phyloP scores from a whole-genome alignment of 1,284 basidiomycete genomes.

The Chiua sp. region DNA sequence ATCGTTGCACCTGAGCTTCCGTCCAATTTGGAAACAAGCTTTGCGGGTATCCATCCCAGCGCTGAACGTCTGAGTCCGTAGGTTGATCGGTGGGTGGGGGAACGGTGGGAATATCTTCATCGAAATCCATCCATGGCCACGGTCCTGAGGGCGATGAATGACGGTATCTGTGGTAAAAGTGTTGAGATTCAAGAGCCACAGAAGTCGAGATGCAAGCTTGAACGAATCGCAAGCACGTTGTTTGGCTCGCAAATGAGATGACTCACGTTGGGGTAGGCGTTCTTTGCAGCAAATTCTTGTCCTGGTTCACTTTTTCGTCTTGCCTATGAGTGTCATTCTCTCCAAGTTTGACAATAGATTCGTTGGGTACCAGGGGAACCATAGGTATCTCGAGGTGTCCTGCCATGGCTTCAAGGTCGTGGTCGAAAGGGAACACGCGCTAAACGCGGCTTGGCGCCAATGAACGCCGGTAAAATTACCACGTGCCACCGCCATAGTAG shows the following conservation, averaged over 20 bases:
- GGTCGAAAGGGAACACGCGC: constrained; percentile 6
- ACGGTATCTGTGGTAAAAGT: constrained; percentile 33
- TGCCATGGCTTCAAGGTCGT: constrained; percentile 13
- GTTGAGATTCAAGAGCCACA: background rate
- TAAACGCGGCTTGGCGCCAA: background rate
- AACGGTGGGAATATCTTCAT: constrained; percentile 24
- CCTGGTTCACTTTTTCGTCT: background rate
- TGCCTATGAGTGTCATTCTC: constrained; percentile 1
- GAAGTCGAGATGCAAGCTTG: background rate
- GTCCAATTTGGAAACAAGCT: constrained; percentile 60
- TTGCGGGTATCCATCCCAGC: constrained; percentile 56
- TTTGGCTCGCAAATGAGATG: background rate
- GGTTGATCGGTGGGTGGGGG: background rate
- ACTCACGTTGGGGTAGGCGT: constrained; percentile 32
- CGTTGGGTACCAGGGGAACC: constrained; percentile 16
- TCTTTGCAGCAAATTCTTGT: constrained; percentile 11
- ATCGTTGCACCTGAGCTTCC: constrained; percentile 48
- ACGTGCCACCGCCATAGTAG: background rate
- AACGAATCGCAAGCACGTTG: background rate
- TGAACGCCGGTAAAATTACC: constrained; percentile 19
- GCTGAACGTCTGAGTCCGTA: background rate
- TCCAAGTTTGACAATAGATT: background rate
- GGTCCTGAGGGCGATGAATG: constrained; percentile 44
- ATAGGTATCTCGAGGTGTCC: constrained; percentile 26
- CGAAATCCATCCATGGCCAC: constrained; percentile 45